Percentiles rank a stretch among this genome's conserved stretches.
These are phyloP conservation scores for Colletotrichum sp. DNA, from an alignment of 2,329 filamentous ascomycete genomes.

Conservation along the genomic window DNA sequence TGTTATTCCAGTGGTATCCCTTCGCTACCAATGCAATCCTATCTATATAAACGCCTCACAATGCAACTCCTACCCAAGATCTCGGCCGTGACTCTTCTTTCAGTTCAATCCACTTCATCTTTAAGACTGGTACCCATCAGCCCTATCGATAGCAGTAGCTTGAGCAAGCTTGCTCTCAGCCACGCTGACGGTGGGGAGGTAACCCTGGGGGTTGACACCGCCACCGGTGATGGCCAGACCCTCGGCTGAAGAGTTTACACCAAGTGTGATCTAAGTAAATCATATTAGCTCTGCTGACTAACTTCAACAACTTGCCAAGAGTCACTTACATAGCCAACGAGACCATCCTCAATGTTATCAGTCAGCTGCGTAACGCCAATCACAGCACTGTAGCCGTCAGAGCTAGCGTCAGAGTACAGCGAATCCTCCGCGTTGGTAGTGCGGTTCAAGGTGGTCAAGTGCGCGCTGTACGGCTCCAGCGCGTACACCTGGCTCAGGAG, in stretches of 20 bases:
- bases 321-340: conserved; percentile 43
- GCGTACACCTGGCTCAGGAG: background rate
- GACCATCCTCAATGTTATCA: conserved; percentile 47
- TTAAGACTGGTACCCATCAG: background rate
- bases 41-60: background rate
- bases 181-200: background rate
- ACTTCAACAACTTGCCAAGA: accelerated
- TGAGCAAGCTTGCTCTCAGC: background rate
- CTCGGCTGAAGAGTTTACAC: conserved; percentile 34
- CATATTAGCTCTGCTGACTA: background rate
- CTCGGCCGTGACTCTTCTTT: background rate
- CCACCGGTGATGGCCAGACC: background rate
- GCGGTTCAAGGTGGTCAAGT: background rate
- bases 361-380: conserved; percentile 58
- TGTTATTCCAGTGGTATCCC: background rate
- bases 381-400: conserved; percentile 52
- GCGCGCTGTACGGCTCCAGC: background rate
- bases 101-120: accelerated
- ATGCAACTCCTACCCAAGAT: background rate
- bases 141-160: background rate
- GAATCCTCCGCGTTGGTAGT: conserved; percentile 38
- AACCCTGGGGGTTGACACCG: background rate
- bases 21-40: background rate
- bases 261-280: conserved; percentile 38
- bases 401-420: conserved; percentile 38